These are phyloP conservation scores for Breviolum minutum DNA, from an alignment of 73 alveolate genomes.

Conservation along the genomic window DNA sequence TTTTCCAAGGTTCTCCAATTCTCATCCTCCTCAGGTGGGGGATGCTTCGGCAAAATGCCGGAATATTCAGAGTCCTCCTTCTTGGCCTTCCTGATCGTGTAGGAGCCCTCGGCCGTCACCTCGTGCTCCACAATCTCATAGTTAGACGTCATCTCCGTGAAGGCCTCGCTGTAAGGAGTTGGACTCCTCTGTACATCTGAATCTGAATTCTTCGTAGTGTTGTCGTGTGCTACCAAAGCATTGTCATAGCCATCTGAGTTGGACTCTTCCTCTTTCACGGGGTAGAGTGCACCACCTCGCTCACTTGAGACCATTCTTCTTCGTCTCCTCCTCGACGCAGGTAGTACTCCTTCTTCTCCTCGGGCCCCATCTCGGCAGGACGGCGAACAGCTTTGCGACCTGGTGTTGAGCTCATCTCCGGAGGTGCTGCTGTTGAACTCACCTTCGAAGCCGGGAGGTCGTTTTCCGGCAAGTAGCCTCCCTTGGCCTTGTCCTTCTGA, in stretches of 20 bases:
- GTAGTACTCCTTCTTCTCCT: not conserved
- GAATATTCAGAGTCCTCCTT: too few species aligned
- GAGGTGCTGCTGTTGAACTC: not conserved
- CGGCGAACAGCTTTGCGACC: slow-evolving; percentile 25
- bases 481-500: not conserved
- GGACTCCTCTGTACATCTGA: not conserved
- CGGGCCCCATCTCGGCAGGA: not conserved
- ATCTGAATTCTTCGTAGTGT: not conserved
- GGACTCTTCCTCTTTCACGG: not conserved
- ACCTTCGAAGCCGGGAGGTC: not conserved
- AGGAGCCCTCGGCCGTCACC: not conserved
- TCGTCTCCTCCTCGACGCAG: not conserved
- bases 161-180: not conserved
- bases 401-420: not conserved
- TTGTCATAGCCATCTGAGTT: not conserved
- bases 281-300: not conserved
- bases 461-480: not conserved
- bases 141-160: not conserved
- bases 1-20: not conserved
- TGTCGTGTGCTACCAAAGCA: not conserved
- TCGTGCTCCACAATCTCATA: not conserved
- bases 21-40: not conserved
- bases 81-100: too few species aligned
- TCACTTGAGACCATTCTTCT: not conserved
- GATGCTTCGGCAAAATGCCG: slow-evolving; percentile 28